phyloP scores from a whole-genome alignment of 352 stramenopile species.

The Blastocystis sp. region DNA sequence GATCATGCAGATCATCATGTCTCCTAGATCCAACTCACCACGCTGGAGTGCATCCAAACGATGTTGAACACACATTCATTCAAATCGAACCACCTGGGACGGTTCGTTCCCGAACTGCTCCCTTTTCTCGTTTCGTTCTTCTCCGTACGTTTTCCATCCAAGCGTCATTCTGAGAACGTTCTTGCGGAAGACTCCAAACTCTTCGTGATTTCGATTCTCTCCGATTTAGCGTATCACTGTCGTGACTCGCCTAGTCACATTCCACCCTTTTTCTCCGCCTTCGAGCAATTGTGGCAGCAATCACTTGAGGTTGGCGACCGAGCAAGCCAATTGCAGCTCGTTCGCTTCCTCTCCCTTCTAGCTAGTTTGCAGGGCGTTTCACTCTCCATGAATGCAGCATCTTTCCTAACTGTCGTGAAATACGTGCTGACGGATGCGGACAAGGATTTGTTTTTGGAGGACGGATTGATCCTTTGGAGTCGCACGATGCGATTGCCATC shows the following conservation, averaged over 20 bases:
- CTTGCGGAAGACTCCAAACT: background rate
- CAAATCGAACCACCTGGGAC: background rate
- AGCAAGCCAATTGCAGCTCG: background rate
- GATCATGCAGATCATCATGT: background rate
- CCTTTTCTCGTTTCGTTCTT: background rate
- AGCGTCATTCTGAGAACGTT: background rate
- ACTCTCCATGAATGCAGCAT: background rate
- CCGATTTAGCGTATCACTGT: background rate
- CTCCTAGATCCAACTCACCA: background rate
- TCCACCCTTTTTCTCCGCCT: background rate
- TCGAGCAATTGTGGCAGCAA: background rate
- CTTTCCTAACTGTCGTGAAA: background rate
- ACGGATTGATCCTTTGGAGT: slow-evolving; percentile 26
- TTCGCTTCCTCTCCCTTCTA: background rate
- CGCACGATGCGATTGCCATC: background rate
- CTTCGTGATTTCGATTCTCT: background rate
- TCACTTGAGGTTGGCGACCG: background rate
- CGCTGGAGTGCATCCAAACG: background rate
- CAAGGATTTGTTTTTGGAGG: background rate
- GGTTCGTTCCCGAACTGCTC: background rate
- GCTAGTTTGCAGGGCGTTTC: background rate
- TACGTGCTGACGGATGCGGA: background rate
- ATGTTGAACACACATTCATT: background rate
- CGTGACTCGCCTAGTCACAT: background rate
- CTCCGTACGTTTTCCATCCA: background rate